Base-by-base conservation (phyloP, 192 early-diverging fungal genomes). In the Coemansia javaensis region DNA sequence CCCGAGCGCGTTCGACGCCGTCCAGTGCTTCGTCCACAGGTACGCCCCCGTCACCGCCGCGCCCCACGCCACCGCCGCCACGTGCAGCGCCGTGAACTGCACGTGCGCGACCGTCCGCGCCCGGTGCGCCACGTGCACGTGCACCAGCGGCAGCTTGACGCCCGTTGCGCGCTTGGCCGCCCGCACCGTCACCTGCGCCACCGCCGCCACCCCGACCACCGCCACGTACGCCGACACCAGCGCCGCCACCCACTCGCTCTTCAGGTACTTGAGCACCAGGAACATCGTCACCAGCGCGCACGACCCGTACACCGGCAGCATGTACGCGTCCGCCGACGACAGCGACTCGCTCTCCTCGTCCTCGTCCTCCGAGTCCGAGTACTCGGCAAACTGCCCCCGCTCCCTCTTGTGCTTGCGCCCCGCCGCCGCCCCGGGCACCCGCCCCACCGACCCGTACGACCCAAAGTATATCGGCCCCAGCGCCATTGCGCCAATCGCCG, bases 261-360 rank as follows among this genome's bases (percentile, higher is more conserved):
- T 82, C 31, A 97, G 59, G 51, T 81, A 93, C 59, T 85, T 84
- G 78, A 94, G 90, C 31, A 93, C 68, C 43, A 97, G 33, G 68
- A 94, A 98, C 39, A 98, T 71, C 2, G 79, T 78, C 36, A 95
- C 82, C 1, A 98, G 66, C 5, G 82, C 84, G 8, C 63, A 68
- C 9, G 93, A 95, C 16, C 94, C 94, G 50, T 93, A 83, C 15
- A 98, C 50, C 4, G 94, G 94, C 58, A 96, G 93, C 88, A 85
- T 82, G 50, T 91, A 88, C 18, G 94, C 94, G 57, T 98, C 94
- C 48, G 86, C 79, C 1, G 90, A 55, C 9, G 86, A 81, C 50
- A 97, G 85, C 37, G 83, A 83, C 47, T 97, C 94, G 38, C 77
- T 82, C 11, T 87, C 83, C 13, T 84, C 82, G 8, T 76, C 76